Conservation (phyloP, 2,329 filamentous ascomycete genomes). For the Furcasterigmium furcatum region DNA sequence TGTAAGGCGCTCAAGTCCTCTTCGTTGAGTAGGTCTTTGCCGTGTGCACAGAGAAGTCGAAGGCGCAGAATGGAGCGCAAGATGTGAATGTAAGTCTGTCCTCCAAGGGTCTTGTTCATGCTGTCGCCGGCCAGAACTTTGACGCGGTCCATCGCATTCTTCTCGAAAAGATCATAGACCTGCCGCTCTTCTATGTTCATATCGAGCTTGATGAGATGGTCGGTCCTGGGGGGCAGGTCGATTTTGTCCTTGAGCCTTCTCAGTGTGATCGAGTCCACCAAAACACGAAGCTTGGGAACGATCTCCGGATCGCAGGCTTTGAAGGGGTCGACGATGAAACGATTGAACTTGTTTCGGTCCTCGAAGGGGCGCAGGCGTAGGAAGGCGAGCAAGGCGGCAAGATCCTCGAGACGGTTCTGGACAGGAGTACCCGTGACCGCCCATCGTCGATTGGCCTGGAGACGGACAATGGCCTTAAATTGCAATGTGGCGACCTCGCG, state of each 20-base stretch:
- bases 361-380: slow-evolving; percentile 83
- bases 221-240: slow-evolving; percentile 70
- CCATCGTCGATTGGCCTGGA: slow-evolving; percentile 83
- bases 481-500: slow-evolving; percentile 79
- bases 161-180: slow-evolving; percentile 82
- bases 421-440: slow-evolving; percentile 96
- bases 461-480: slow-evolving; percentile 78
- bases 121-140: slow-evolving; percentile 62
- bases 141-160: slow-evolving; percentile 77
- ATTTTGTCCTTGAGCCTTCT: slow-evolving; percentile 91
- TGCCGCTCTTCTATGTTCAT: slow-evolving; percentile 73
- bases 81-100: slow-evolving; percentile 90
- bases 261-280: slow-evolving; percentile 93
- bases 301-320: slow-evolving; percentile 83
- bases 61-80: slow-evolving; percentile 87
- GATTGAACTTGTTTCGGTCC: slow-evolving; percentile 69
- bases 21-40: slow-evolving; percentile 83
- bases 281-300: slow-evolving; percentile 77
- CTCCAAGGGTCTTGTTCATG: slow-evolving; percentile 66
- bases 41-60: slow-evolving; percentile 87
- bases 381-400: slow-evolving; percentile 84
- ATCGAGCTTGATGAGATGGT: slow-evolving; percentile 68
- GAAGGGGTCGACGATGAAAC: slow-evolving; percentile 81
- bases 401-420: slow-evolving; percentile 88
- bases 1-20: slow-evolving; percentile 78